A percentile compares a stretch with the other conserved stretches of the same genome.
phyloP scores from a whole-genome alignment of 2,329 filamentous ascomycete species.

The Penicillium griseofulvum region DNA sequence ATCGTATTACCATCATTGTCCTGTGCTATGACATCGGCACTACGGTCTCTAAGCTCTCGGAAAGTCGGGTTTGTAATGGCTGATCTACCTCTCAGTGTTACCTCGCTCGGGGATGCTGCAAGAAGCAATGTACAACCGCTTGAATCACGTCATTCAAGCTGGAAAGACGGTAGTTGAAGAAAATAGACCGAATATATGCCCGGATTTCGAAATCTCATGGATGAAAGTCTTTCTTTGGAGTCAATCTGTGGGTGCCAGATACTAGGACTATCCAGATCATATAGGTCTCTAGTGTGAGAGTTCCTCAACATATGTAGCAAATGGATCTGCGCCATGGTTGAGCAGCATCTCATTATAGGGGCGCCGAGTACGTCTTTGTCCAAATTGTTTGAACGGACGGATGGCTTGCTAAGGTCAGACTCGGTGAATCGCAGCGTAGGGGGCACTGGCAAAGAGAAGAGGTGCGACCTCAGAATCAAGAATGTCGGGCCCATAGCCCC shows the following conservation, averaged over 20 bases:
- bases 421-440: background rate
- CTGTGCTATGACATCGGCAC: slow-evolving; percentile 13
- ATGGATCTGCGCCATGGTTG: slow-evolving; percentile 14
- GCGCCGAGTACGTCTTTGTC: background rate
- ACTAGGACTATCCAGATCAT: too few relatives aligned
- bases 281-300: too few relatives aligned
- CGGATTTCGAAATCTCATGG: slow-evolving; percentile 4
- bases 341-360: slow-evolving; percentile 10
- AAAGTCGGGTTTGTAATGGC: background rate
- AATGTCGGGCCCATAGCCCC: background rate
- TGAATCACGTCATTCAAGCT: slow-evolving; percentile 6
- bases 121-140: slow-evolving; percentile 9
- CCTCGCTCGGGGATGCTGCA: background rate
- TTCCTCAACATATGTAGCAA: slow-evolving; percentile 7
- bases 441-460: background rate
- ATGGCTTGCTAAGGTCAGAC: background rate
- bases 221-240: slow-evolving; percentile 1
- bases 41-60: slow-evolving; percentile 12
- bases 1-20: slow-evolving; percentile 15
- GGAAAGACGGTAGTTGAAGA: slow-evolving; percentile 9
- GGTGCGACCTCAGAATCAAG: background rate
- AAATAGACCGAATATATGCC: background rate
- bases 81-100: too few relatives aligned
- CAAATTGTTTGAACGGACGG: background rate
- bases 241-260: background rate